Evolutionary conservation across 164 flowering plant genomes (phyloP).

Genomic region (Houttuynia cordata): DNA sequence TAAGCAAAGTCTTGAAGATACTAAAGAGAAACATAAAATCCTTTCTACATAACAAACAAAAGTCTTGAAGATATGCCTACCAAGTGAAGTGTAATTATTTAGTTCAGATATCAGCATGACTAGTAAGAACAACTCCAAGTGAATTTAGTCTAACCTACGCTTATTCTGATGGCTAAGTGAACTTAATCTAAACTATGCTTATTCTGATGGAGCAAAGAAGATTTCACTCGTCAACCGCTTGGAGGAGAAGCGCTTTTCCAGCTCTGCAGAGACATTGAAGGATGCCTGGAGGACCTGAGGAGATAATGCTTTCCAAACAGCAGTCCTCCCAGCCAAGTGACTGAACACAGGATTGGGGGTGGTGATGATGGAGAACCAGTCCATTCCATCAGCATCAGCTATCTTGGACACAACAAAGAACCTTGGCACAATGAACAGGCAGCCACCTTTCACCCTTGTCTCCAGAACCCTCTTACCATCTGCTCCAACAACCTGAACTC

Average conservation of each 20-base stretch:
- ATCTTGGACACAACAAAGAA: conserved; percentile 74
- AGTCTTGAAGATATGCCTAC: too few relatives aligned
- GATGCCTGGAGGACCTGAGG: conserved; percentile 59
- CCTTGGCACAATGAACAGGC: conserved; percentile 68
- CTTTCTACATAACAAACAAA: too few relatives aligned
- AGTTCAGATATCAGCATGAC: too few relatives aligned
- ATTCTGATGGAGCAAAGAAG: conserved; percentile 53
- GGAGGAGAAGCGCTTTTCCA: conserved; percentile 51
- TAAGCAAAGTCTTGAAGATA: too few relatives aligned
- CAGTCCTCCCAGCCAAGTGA: conserved; percentile 60
- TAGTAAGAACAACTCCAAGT: too few relatives aligned
- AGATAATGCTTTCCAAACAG: conserved; percentile 62
- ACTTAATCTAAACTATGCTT: too few relatives aligned
- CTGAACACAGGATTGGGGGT: conserved; percentile 70
- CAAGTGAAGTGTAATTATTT: too few relatives aligned
- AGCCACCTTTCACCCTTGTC: conserved; percentile 15
- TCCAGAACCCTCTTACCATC: background rate
- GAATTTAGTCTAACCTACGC: too few relatives aligned
- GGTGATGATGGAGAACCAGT: conserved; percentile 76
- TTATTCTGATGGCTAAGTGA: too few relatives aligned
- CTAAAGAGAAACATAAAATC: too few relatives aligned
- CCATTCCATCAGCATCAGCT: conserved; percentile 45
- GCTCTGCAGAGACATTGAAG: conserved; percentile 42
- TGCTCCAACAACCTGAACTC: background rate
- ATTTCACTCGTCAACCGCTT: conserved; percentile 44